These are phyloP conservation scores for Phaeotremella skinneri DNA, from an alignment of 768 basidiomycete species.

Conservation along the genomic window DNA sequence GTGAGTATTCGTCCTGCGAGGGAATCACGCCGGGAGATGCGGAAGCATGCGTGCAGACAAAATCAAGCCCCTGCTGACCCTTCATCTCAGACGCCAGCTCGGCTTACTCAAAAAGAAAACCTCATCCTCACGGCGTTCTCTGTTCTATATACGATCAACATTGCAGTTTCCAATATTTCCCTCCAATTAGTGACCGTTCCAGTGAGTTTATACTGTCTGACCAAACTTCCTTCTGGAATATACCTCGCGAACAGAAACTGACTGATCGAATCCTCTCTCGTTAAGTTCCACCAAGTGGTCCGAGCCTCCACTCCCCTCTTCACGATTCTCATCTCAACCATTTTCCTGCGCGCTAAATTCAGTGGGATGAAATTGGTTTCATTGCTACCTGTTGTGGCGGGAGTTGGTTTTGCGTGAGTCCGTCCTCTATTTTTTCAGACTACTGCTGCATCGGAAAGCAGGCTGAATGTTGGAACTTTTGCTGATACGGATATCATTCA, in stretches of 20 bases:
- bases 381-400: constrained; percentile 78
- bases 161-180: constrained; percentile 88
- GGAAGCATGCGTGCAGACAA: too few species aligned
- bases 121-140: constrained; percentile 76
- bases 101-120: constrained; percentile 59
- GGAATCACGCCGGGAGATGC: too few species aligned
- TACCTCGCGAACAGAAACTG: neutral
- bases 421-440: too few species aligned
- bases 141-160: constrained; percentile 86
- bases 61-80: neutral
- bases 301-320: constrained; percentile 90
- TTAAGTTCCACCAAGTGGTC: constrained; percentile 93
- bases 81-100: constrained; percentile 56
- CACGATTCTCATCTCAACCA: constrained; percentile 71
- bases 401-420: constrained; percentile 84
- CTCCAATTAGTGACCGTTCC: constrained; percentile 85
- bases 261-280: neutral
- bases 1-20: constrained; percentile 45
- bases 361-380: constrained; percentile 66
- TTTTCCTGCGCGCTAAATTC: constrained; percentile 65
- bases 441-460: too few species aligned
- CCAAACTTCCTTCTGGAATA: too few species aligned
- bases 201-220: constrained; percentile 57
- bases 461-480: too few species aligned
- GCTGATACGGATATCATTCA: constrained; percentile 49